Percentiles rank a stretch among this genome's conserved stretches.
phyloP scores from a whole-genome alignment of 2,329 filamentous ascomycete species.

The Hymenoscyphus repandus region DNA sequence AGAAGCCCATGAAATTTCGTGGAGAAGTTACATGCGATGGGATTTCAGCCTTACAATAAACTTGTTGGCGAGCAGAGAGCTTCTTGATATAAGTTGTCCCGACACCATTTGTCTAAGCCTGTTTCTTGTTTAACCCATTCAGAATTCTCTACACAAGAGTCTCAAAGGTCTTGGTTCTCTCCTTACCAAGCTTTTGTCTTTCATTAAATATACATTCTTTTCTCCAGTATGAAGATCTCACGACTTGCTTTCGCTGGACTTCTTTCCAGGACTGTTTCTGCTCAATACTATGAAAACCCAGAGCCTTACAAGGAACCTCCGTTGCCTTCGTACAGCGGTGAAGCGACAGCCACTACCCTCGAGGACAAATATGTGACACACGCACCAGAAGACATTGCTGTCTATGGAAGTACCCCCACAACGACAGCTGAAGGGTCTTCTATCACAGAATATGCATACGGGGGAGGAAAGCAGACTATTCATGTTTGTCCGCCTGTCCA shows the following conservation, averaged over 20 bases:
- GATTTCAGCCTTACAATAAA: too few relatives aligned
- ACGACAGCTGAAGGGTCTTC: neutral
- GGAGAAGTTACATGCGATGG: too few relatives aligned
- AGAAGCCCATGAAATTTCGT: too few relatives aligned
- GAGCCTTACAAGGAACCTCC: neutral
- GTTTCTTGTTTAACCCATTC: neutral
- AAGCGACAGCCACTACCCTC: neutral
- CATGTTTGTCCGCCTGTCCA: neutral
- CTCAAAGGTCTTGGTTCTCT: neutral
- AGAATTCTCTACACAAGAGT: neutral
- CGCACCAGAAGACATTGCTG: neutral
- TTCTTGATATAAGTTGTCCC: too few relatives aligned
- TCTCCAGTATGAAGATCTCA: slow-evolving; percentile 2
- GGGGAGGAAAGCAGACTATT: neutral
- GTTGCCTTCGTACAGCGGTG: neutral
- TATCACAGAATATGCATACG: neutral
- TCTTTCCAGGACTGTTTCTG: neutral
- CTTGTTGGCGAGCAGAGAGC: too few relatives aligned
- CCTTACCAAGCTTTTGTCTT: neutral
- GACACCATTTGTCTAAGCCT: too few relatives aligned
- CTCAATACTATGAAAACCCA: neutral
- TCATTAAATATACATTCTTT: neutral
- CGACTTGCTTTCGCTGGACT: neutral
- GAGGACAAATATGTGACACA: neutral
- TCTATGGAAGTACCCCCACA: neutral